A percentile compares a stretch with the other conserved stretches of the same genome.
Conservation (phyloP, 305 asterid genomes). For the Fraxinus velutina region DNA sequence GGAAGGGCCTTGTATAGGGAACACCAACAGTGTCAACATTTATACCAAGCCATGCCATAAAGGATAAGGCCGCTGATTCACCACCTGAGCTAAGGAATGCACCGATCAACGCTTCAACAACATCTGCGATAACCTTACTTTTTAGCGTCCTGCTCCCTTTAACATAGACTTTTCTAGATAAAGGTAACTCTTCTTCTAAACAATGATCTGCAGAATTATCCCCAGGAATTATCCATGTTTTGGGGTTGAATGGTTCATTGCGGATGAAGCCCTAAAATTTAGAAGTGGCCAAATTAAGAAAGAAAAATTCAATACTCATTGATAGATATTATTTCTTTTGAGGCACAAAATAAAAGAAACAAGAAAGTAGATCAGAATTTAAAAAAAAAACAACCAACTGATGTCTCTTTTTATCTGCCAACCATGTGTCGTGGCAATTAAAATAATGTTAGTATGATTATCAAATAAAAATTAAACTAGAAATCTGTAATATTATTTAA, state of each 20-base stretch:
- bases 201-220: constrained; percentile 25
- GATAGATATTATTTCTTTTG: background rate
- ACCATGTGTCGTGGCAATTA: background rate
- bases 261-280: constrained; percentile 71
- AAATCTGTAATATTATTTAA: background rate
- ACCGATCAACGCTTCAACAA: constrained; percentile 78
- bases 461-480: background rate
- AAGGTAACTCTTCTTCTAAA: constrained; percentile 35
- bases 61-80: constrained; percentile 60
- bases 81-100: constrained; percentile 69
- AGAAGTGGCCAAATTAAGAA: background rate
- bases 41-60: constrained; percentile 75
- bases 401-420: background rate
- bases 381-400: background rate
- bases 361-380: background rate
- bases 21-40: constrained; percentile 33
- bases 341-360: background rate
- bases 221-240: constrained; percentile 72
- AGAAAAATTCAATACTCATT: background rate
- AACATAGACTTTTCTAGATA: constrained; percentile 34
- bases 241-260: constrained; percentile 62
- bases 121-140: constrained; percentile 67
- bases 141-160: constrained; percentile 33
- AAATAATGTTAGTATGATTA: background rate
- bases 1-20: constrained; percentile 41